Percentiles rank a stretch among this genome's conserved stretches.
Evolutionary conservation across 768 basidiomycete genomes (phyloP).

Genomic region (Boletus sp.): DNA sequence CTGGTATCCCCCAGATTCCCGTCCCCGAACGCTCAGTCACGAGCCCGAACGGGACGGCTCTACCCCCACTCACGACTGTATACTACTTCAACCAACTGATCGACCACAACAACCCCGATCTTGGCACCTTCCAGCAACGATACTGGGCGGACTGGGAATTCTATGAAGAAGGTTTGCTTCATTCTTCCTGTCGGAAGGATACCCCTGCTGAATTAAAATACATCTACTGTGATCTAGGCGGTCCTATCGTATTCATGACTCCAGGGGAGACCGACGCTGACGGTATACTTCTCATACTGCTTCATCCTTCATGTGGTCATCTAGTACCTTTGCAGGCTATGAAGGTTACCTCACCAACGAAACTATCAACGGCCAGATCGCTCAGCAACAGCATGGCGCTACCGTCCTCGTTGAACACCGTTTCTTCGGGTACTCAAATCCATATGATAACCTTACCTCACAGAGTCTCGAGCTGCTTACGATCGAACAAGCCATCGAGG

Average conservation of each 20-base stretch:
- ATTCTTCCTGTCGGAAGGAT: background rate
- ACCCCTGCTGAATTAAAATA: background rate
- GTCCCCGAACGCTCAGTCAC: conserved; percentile 7
- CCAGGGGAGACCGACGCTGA: conserved; percentile 65
- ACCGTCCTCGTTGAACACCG: conserved; percentile 69
- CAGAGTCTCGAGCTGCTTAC: conserved; percentile 60
- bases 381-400: conserved; percentile 63
- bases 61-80: conserved; percentile 27
- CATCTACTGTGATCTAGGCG: conserved; percentile 8
- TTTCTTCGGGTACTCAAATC: conserved; percentile 77
- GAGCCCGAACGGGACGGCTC: conserved; percentile 23
- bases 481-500: conserved; percentile 73
- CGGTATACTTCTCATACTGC: conserved; percentile 16
- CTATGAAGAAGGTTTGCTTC: conserved; percentile 47
- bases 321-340: conserved; percentile 20
- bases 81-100: conserved; percentile 34
- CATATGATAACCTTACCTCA: conserved; percentile 56
- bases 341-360: conserved; percentile 60
- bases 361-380: conserved; percentile 63
- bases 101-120: conserved; percentile 52
- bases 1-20: conserved; percentile 13
- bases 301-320: background rate
- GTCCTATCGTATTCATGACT: conserved; percentile 38
- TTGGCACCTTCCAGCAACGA: conserved; percentile 76
- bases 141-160: conserved; percentile 71